Conservation (phyloP, 2,329 filamentous ascomycete species). For the Drechslerella dactyloides region DNA sequence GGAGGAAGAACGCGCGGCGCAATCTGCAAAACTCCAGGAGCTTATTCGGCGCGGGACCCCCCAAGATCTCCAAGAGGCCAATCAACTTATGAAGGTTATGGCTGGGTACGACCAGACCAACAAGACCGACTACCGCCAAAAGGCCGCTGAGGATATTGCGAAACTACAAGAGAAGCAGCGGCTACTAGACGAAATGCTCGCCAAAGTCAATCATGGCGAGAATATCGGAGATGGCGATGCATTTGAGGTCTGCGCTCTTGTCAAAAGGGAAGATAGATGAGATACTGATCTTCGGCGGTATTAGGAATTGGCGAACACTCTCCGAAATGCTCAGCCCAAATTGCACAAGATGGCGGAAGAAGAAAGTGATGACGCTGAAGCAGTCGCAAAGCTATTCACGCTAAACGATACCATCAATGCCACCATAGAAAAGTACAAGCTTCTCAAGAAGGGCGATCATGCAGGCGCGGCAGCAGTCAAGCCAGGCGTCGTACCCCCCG, state of each 20-base stretch:
- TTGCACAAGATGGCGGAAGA: slow-evolving; percentile 99
- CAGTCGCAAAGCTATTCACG: slow-evolving; percentile 90
- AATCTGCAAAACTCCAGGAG: slow-evolving; percentile 97
- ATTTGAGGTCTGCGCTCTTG: slow-evolving; percentile 66
- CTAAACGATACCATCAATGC: slow-evolving; percentile 99
- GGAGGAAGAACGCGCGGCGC: slow-evolving; percentile 89
- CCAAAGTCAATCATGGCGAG: slow-evolving; percentile 81
- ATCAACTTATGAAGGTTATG: slow-evolving; percentile 98
- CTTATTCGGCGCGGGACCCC: slow-evolving; percentile 89
- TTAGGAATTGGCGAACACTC: slow-evolving; percentile 81
- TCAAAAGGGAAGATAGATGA: slow-evolving; percentile 55
- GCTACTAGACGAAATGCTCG: slow-evolving; percentile 88
- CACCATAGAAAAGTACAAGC: slow-evolving; percentile 91
- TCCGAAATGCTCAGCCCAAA: slow-evolving; percentile 94
- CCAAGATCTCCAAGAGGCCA: slow-evolving; percentile 93
- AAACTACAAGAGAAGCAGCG: slow-evolving; percentile 96
- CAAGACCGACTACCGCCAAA: slow-evolving; percentile 97
- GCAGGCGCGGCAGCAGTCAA: slow-evolving; percentile 78
- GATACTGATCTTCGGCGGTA: not conserved
- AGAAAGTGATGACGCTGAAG: slow-evolving; percentile 94
- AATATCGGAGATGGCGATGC: slow-evolving; percentile 73
- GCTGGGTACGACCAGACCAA: slow-evolving; percentile 92
- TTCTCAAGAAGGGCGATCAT: slow-evolving; percentile 93
- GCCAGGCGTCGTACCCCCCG: slow-evolving; percentile 73
- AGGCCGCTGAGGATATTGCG: slow-evolving; percentile 91